phyloP scores from a whole-genome alignment of 2,329 filamentous ascomycete species.

The Claviceps citrina region DNA sequence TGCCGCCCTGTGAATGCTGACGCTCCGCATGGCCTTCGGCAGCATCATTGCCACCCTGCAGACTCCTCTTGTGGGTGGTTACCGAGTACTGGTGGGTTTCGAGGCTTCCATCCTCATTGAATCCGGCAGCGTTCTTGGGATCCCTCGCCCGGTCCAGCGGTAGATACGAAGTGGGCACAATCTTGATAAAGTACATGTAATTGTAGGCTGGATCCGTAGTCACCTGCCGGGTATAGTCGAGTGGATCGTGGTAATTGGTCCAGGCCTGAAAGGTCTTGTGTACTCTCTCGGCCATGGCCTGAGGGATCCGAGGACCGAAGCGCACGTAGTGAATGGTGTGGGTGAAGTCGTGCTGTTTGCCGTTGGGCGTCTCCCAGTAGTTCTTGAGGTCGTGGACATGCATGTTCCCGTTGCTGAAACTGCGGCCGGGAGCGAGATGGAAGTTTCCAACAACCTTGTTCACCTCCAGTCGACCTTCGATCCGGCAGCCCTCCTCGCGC shows the following conservation, averaged over 20 bases:
- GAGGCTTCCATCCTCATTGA: conserved; percentile 56
- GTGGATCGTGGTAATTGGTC: conserved; percentile 82
- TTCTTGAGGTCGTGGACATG: conserved; percentile 96
- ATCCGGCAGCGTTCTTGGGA: conserved; percentile 14
- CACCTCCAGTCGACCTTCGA: conserved; percentile 81
- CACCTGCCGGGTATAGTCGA: conserved; percentile 64
- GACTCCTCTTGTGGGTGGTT: conserved; percentile 84
- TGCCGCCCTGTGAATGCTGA: conserved; percentile 75
- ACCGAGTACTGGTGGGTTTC: conserved; percentile 98
- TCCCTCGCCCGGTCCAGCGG: conserved; percentile 74
- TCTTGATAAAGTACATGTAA: conserved; percentile 99
- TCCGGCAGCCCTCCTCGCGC: conserved; percentile 80
- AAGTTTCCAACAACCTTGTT: conserved; percentile 99
- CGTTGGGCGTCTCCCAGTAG: conserved; percentile 64
- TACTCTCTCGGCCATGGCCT: conserved; percentile 47
- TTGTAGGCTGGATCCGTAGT: conserved; percentile 78
- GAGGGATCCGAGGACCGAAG: conserved; percentile 83
- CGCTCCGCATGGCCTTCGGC: conserved; percentile 86
- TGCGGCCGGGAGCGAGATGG: conserved; percentile 90
- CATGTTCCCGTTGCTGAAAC: conserved; percentile 91
- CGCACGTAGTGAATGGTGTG: conserved; percentile 79
- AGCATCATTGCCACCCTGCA: conserved; percentile 68
- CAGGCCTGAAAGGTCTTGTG: conserved; percentile 40
- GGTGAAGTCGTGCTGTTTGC: conserved; percentile 67
- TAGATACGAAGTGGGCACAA: conserved; percentile 88